Conservation (phyloP, 2,329 filamentous ascomycete species). For the Stachybotrys elegans region DNA sequence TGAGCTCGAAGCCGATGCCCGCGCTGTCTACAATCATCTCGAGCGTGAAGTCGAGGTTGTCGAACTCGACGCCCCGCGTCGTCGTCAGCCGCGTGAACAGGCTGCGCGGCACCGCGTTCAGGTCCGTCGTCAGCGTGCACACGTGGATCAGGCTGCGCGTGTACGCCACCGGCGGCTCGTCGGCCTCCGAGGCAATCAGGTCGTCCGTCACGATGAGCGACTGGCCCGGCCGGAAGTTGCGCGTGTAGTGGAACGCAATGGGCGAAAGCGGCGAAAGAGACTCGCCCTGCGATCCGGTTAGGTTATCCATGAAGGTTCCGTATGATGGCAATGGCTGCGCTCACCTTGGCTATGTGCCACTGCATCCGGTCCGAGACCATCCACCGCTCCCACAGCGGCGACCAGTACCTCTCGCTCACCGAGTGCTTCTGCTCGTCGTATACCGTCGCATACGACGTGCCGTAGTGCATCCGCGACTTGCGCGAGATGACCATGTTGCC, state of each 20-base stretch:
- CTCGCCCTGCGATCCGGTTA: constrained; percentile 51
- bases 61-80: constrained; percentile 74
- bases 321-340: constrained; percentile 15
- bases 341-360: constrained; percentile 76
- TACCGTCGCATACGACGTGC: constrained; percentile 75
- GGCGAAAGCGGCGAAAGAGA: constrained; percentile 68
- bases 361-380: constrained; percentile 82
- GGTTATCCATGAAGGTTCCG: background rate
- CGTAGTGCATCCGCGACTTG: constrained; percentile 71
- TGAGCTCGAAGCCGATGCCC: constrained; percentile 70
- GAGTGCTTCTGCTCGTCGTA: constrained; percentile 73
- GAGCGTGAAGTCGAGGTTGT: constrained; percentile 75
- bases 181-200: constrained; percentile 68
- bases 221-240: constrained; percentile 76
- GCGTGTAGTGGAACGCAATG: constrained; percentile 79
- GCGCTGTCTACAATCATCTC: constrained; percentile 81
- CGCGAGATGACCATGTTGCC: constrained; percentile 75
- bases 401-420: constrained; percentile 72
- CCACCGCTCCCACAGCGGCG: constrained; percentile 73
- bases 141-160: constrained; percentile 62
- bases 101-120: constrained; percentile 68
- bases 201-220: constrained; percentile 76
- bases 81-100: constrained; percentile 73
- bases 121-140: constrained; percentile 75
- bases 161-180: constrained; percentile 58